A percentile compares a stretch with the other conserved stretches of the same genome.
Conservation (phyloP, 2,329 filamentous ascomycete species). For the Chrysosporium queenslandicum region DNA sequence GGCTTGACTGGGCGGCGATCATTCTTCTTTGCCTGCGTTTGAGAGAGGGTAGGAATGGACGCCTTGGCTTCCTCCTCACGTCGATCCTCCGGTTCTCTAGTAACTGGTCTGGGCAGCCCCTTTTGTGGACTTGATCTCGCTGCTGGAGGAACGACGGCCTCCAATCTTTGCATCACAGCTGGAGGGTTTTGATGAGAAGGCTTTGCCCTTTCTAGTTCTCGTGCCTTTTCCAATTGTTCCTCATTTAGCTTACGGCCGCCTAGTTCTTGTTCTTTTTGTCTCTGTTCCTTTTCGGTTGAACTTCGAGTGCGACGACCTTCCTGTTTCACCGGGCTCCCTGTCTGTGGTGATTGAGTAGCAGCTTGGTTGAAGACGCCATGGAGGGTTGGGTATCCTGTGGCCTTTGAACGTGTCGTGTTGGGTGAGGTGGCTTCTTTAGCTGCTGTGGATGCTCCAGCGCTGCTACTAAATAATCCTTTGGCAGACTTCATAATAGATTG, state of each 20-base stretch:
- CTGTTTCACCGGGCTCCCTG: slow-evolving; percentile 27
- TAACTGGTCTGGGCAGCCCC: slow-evolving; percentile 23
- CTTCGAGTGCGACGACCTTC: slow-evolving; percentile 46
- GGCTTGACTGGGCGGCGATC: slow-evolving; percentile 38
- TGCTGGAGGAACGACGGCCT: slow-evolving; percentile 19
- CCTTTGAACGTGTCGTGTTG: slow-evolving; percentile 25
- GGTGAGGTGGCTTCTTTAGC: slow-evolving; percentile 47
- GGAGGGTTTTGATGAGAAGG: slow-evolving; percentile 25
- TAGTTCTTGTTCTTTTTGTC: slow-evolving; percentile 25
- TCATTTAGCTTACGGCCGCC: slow-evolving; percentile 25
- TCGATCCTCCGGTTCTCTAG: slow-evolving; percentile 24
- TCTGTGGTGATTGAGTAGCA: slow-evolving; percentile 20
- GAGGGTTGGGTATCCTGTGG: slow-evolving; percentile 23
- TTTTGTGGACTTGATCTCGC: slow-evolving; percentile 21
- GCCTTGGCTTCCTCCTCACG: slow-evolving; percentile 24
- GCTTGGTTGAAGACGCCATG: slow-evolving; percentile 17
- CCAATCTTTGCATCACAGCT: slow-evolving; percentile 27
- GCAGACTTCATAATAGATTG: slow-evolving; percentile 85
- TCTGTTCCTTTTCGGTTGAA: slow-evolving; percentile 47
- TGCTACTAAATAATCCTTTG: slow-evolving; percentile 74
- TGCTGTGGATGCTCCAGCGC: slow-evolving; percentile 48
- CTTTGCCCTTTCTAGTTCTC: slow-evolving; percentile 30
- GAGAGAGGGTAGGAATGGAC: slow-evolving; percentile 21
- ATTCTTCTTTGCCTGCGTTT: slow-evolving; percentile 26
- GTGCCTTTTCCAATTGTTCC: slow-evolving; percentile 26